Conservation (phyloP, 306 rosid genomes). For the Urtica urens region DNA sequence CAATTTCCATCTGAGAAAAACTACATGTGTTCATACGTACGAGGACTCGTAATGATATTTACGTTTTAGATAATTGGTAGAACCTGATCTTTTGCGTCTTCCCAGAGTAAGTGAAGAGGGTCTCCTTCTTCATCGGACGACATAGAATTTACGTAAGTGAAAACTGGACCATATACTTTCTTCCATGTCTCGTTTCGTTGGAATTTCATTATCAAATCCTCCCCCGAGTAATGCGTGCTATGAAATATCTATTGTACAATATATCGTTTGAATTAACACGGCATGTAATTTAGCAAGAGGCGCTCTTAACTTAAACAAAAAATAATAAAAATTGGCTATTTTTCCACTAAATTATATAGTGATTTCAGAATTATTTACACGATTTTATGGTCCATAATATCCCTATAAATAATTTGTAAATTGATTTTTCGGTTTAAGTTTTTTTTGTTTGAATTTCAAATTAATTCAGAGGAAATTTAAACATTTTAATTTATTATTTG, state of each 20-base stretch:
- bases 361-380: no score
- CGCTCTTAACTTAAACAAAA: not conserved
- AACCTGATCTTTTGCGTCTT: constrained; percentile 76
- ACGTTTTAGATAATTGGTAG: not conserved
- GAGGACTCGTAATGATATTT: not conserved
- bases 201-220: constrained; percentile 53
- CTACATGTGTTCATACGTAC: not conserved
- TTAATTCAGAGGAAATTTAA: no score
- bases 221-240: constrained; percentile 81
- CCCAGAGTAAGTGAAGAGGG: constrained; percentile 44
- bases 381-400: no score
- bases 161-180: constrained; percentile 83
- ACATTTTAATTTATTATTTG: no score
- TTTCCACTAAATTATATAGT: no score
- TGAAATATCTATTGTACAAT: constrained; percentile 54
- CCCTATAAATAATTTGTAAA: no score
- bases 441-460: no score
- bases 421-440: no score
- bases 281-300: not conserved
- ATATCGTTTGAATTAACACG: not conserved
- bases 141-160: constrained; percentile 50
- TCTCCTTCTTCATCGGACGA: constrained; percentile 15
- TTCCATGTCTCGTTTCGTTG: constrained; percentile 70
- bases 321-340: no score
- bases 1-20: constrained; percentile 44